Evolutionary conservation across 1,284 basidiomycete species (phyloP).

Genomic region (Vanrija sp.): DNA sequence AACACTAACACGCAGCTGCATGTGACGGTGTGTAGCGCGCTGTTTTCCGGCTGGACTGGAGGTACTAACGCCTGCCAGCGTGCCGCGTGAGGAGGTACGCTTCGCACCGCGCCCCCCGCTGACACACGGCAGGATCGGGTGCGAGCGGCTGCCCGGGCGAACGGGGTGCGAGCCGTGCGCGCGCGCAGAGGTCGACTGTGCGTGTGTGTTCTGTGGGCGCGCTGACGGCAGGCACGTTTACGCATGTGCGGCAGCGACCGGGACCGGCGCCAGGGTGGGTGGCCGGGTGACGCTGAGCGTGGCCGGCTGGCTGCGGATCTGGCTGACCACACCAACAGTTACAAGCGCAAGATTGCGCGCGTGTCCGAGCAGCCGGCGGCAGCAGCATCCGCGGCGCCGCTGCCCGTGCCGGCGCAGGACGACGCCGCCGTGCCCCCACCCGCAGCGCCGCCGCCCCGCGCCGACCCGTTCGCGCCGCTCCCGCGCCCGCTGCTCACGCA

Average conservation of each 20-base stretch:
- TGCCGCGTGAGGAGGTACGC: background rate
- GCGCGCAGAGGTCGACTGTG: background rate
- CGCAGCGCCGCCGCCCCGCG: too few species aligned
- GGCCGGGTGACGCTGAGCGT: background rate
- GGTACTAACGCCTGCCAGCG: background rate
- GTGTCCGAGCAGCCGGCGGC: too few species aligned
- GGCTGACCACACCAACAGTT: too few species aligned
- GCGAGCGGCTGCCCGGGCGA: background rate
- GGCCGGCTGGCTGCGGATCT: too few species aligned
- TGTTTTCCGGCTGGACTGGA: too few species aligned
- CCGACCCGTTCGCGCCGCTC: background rate
- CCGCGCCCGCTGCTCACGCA: conserved; percentile 6
- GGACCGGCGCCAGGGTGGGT: background rate
- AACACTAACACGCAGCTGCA: background rate
- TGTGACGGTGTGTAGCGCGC: background rate
- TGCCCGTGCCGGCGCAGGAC: too few species aligned
- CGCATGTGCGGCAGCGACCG: conserved; percentile 1
- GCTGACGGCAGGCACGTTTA: background rate
- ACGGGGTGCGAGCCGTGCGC: background rate
- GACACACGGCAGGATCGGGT: background rate
- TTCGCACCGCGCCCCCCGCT: background rate
- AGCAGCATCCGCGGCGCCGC: too few species aligned
- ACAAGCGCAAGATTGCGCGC: too few species aligned
- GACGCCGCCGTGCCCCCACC: too few species aligned
- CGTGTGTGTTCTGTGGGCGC: background rate